These are phyloP conservation scores for Ophiocordyceps australis DNA, from an alignment of 2,329 filamentous ascomycete genomes.

Conservation along the genomic window DNA sequence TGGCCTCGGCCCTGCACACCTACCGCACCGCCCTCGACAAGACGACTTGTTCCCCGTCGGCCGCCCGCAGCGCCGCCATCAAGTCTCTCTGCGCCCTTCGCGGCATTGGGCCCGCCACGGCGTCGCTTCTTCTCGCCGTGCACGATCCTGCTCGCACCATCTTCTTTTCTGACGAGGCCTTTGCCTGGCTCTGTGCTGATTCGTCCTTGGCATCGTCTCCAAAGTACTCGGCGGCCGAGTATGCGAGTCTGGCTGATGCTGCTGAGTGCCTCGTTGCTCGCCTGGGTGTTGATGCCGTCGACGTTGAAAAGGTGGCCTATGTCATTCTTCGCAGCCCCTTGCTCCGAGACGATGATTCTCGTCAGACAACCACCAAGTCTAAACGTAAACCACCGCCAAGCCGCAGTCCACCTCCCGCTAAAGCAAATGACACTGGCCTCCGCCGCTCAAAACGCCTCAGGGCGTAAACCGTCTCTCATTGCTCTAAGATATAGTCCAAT, in stretches of 20 bases:
- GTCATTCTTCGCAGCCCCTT: conserved; percentile 34
- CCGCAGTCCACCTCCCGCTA: conserved; percentile 6
- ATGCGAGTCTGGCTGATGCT: conserved; percentile 35
- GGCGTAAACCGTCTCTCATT: no score
- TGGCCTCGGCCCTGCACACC: conserved; percentile 21
- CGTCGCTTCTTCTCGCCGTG: conserved; percentile 53
- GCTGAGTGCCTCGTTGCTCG: conserved; percentile 24
- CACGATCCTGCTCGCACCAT: conserved; percentile 39
- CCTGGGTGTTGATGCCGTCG: conserved; percentile 36
- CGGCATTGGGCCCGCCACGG: conserved; percentile 66
- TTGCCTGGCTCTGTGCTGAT: conserved; percentile 48
- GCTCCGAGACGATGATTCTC: no score
- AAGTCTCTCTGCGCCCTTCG: conserved; percentile 25
- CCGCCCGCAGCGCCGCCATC: conserved; percentile 31
- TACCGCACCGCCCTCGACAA: conserved; percentile 31
- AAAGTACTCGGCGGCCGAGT: conserved; percentile 35
- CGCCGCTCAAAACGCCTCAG: conserved; percentile 5
- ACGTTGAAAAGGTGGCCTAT: conserved; percentile 54
- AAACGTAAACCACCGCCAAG: conserved; percentile 6
- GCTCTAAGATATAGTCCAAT: no score
- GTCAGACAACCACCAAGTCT: no score
- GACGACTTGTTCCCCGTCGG: conserved; percentile 21
- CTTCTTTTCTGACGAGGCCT: conserved; percentile 71
- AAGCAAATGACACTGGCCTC: conserved; percentile 3
- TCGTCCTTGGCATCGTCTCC: conserved; percentile 16